Percentiles rank a stretch among this genome's conserved stretches.
These are phyloP conservation scores for Cystobasidium slooffiae DNA, from an alignment of 1,284 basidiomycete species.

Conservation along the genomic window DNA sequence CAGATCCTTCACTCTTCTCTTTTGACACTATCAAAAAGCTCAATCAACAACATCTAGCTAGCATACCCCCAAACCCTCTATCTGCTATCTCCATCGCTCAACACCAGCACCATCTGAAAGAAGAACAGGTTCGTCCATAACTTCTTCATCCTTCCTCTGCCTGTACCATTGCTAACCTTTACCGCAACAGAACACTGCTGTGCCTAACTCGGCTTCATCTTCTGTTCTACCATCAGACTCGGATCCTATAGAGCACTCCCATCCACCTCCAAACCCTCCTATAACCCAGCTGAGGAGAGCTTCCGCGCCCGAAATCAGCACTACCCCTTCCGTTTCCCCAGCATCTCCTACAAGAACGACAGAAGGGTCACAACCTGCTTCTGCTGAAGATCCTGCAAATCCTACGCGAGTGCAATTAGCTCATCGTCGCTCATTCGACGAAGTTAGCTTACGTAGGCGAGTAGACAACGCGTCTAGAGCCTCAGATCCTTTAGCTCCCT, in stretches of 20 bases:
- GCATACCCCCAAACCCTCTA: conserved; percentile 9
- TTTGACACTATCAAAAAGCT: conserved; percentile 17
- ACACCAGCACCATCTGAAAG: neutral
- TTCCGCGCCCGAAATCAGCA: conserved; percentile 6
- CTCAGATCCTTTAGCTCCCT: neutral
- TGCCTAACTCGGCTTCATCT: conserved; percentile 2
- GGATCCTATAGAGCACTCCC: neutral
- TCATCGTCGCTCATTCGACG: conserved; percentile 11
- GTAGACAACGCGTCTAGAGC: neutral
- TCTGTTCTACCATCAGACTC: neutral
- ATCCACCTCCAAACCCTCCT: neutral
- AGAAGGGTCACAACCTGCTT: neutral
- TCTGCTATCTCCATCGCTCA: conserved; percentile 19
- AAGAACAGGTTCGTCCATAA: neutral
- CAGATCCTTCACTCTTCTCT: conserved; percentile 43
- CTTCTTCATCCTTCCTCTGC: neutral
- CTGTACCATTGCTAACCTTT: neutral
- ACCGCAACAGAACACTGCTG: neutral
- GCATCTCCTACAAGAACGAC: neutral
- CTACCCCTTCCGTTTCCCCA: neutral
- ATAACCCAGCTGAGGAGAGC: conserved; percentile 2
- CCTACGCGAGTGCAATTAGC: neutral
- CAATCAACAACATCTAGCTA: conserved; percentile 13
- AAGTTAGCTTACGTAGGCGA: neutral
- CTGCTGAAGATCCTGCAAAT: neutral